A percentile compares a stretch with the other conserved stretches of the same genome.
phyloP scores from a whole-genome alignment of 306 rosid genomes.

The Lathyrus aphaca region DNA sequence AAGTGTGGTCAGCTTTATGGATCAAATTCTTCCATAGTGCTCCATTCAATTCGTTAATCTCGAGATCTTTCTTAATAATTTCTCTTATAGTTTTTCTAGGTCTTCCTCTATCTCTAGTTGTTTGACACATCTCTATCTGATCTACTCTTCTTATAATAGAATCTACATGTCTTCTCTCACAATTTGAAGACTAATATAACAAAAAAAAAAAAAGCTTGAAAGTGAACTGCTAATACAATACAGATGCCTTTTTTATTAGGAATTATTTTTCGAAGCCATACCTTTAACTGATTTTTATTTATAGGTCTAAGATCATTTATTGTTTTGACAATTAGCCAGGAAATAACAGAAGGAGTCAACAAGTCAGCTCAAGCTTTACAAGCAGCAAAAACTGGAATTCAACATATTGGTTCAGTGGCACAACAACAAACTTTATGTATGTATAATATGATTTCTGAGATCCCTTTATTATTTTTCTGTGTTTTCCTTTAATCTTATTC shows the following conservation, averaged over 20 bases:
- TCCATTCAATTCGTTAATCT: no score
- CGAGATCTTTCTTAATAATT: no score
- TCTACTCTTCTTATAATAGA: no score
- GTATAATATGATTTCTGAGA: constrained; percentile 42
- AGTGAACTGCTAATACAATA: constrained; percentile 12
- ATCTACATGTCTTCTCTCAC: no score
- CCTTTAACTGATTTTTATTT: neutral
- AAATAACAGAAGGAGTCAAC: constrained; percentile 86
- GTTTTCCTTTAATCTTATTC: neutral
- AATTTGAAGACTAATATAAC: neutral
- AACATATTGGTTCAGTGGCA: constrained; percentile 75
- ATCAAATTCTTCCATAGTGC: no score
- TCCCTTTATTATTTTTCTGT: constrained; percentile 3
- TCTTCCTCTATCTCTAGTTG: no score
- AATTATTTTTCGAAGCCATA: constrained; percentile 19
- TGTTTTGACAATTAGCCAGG: constrained; percentile 65
- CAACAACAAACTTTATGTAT: constrained; percentile 84
- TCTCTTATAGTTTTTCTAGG: no score
- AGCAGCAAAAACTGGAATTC: constrained; percentile 90
- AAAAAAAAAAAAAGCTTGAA: constrained; percentile 11
- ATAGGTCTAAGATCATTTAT: constrained; percentile 33
- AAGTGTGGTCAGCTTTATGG: no score
- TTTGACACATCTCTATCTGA: no score
- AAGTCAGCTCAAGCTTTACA: constrained; percentile 90
- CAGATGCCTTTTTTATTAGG: constrained; percentile 11